Evolutionary conservation across 2,329 filamentous ascomycete genomes (phyloP).

Genomic region (Paraconiothyrium brasiliense): DNA sequence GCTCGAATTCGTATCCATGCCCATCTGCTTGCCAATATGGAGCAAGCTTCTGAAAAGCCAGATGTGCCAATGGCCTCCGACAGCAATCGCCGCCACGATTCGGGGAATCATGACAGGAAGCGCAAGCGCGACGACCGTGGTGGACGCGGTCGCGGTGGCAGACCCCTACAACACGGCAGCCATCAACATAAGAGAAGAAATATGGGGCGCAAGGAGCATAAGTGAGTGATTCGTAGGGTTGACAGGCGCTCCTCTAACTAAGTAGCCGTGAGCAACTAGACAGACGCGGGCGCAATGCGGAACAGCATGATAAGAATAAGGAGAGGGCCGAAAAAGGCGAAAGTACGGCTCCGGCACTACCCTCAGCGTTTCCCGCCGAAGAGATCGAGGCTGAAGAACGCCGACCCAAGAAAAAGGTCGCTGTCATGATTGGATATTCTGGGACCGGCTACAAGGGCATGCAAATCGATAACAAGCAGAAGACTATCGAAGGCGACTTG

Average conservation of each 20-base stretch:
- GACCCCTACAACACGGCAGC: conserved; percentile 48
- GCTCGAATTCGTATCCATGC: background rate
- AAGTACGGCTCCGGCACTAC: conserved; percentile 59
- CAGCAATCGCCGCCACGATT: conserved; percentile 24
- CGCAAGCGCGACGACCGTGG: conserved; percentile 33
- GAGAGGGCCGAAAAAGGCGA: conserved; percentile 48
- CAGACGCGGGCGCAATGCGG: conserved; percentile 56
- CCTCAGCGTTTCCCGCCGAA: conserved; percentile 72
- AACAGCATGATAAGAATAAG: conserved; percentile 51
- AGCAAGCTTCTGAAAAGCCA: conserved; percentile 34
- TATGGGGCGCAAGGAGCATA: conserved; percentile 72
- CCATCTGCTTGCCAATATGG: conserved; percentile 28
- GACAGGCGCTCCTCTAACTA: conserved; percentile 49
- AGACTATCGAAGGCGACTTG: conserved; percentile 95
- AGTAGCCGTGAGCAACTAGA: conserved; percentile 58
- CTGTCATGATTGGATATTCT: conserved; percentile 93
- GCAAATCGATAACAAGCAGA: conserved; percentile 81
- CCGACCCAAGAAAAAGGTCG: conserved; percentile 93
- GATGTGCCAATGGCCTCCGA: conserved; percentile 37
- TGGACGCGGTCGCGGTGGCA: conserved; percentile 42
- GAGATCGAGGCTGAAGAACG: conserved; percentile 89
- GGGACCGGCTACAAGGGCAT: conserved; percentile 97
- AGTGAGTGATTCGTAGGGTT: conserved; percentile 57
- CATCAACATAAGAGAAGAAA: conserved; percentile 68
- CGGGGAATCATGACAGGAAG: conserved; percentile 37